Evolutionary conservation across 352 stramenopile genomes (phyloP).

Genomic region (Globisporangium paddicum): DNA sequence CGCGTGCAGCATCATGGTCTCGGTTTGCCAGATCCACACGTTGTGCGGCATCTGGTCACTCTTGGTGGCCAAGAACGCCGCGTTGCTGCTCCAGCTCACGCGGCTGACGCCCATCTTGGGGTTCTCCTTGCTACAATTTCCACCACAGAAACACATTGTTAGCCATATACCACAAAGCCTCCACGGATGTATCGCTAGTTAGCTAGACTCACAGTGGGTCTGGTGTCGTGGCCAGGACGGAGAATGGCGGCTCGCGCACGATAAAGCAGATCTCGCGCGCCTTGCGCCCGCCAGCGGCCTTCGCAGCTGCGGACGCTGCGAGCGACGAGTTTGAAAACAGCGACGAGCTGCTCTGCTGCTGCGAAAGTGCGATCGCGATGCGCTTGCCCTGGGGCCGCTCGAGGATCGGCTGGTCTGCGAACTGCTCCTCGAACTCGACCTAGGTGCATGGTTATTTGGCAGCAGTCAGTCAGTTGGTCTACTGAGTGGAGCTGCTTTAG

Average conservation of each 20-base stretch:
- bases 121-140: conserved; percentile 49
- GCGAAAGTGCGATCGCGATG: conserved; percentile 31
- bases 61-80: conserved; percentile 65
- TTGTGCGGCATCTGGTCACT: conserved; percentile 83
- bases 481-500: too few species aligned
- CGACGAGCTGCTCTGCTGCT: conserved; percentile 18
- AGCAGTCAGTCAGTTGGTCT: background rate
- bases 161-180: too few species aligned
- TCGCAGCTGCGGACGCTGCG: conserved; percentile 49
- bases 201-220: conserved; percentile 74
- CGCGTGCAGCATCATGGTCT: conserved; percentile 64
- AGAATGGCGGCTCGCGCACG: conserved; percentile 61
- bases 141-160: background rate
- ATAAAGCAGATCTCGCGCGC: conserved; percentile 64
- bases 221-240: conserved; percentile 51
- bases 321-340: conserved; percentile 54
- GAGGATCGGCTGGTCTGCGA: conserved; percentile 37
- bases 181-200: too few species aligned
- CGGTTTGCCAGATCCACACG: conserved; percentile 79
- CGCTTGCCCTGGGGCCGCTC: conserved; percentile 59
- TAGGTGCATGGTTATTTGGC: conserved; percentile 6
- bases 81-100: conserved; percentile 63
- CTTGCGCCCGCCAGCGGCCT: conserved; percentile 48
- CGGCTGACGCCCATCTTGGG: conserved; percentile 68
- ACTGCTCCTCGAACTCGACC: conserved; percentile 73